Conservation (phyloP, 225 moss, liverwort and hornwort genomes). For the Marchantia paleacea region DNA sequence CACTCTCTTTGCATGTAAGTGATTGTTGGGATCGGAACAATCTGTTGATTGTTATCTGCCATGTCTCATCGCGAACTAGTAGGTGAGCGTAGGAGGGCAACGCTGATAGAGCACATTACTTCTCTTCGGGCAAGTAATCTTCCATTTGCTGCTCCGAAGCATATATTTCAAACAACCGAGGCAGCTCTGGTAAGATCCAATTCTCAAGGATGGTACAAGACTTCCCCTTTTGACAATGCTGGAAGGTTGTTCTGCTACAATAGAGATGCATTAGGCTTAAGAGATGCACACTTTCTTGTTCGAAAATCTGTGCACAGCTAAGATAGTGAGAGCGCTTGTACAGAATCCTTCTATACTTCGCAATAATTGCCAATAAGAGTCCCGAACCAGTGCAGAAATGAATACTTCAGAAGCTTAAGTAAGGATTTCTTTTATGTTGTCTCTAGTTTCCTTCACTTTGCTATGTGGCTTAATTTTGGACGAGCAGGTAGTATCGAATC, state of each 20-base stretch:
- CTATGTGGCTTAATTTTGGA: no score
- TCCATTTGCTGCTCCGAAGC: constrained; percentile 82
- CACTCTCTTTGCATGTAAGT: not conserved
- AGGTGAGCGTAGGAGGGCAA: constrained; percentile 15
- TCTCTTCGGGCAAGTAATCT: constrained; percentile 65
- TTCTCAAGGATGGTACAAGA: not conserved
- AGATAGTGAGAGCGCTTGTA: no score
- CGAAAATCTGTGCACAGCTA: not conserved
- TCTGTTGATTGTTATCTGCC: not conserved
- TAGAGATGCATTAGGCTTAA: not conserved
- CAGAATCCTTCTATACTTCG: no score
- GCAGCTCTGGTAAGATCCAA: constrained; percentile 53
- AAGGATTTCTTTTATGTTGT: no score
- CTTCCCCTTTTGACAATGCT: not conserved
- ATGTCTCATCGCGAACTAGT: not conserved
- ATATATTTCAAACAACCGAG: constrained; percentile 61
- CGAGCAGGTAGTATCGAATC: not conserved
- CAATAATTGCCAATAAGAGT: no score
- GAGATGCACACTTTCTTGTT: not conserved
- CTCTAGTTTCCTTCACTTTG: no score
- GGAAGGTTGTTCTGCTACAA: not conserved
- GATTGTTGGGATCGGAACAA: not conserved
- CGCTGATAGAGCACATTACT: constrained; percentile 70
- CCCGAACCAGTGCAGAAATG: no score
- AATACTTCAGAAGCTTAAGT: no score